Evolutionary conservation across 2,329 filamentous ascomycete species (phyloP).

Genomic region (Neoarthrinium moseri): DNA sequence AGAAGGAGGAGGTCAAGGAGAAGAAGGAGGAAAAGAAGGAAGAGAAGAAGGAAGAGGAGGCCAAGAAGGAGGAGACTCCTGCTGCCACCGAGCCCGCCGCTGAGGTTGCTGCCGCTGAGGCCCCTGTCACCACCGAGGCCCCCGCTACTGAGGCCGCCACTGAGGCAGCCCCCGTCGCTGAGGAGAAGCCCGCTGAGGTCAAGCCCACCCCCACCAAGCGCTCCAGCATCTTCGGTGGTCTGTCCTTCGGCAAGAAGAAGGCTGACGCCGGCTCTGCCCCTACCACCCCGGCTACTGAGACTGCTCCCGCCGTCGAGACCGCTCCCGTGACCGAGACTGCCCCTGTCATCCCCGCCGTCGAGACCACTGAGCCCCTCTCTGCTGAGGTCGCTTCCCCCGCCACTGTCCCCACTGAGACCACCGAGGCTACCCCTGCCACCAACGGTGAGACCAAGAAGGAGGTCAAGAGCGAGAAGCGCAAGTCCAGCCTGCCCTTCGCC

Average conservation of each 20-base stretch:
- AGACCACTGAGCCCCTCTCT: constrained; percentile 55
- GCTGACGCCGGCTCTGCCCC: constrained; percentile 45
- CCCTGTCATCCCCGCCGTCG: constrained; percentile 59
- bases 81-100: constrained; percentile 24
- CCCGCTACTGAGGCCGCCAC: constrained; percentile 29
- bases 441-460: constrained; percentile 60
- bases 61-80: constrained; percentile 33
- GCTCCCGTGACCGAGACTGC: constrained; percentile 47
- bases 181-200: constrained; percentile 33
- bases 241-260: constrained; percentile 59
- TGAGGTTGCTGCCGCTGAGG: constrained; percentile 28
- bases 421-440: constrained; percentile 43
- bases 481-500: constrained; percentile 73
- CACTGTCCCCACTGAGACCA: constrained; percentile 45
- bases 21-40: constrained; percentile 43
- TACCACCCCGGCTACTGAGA: constrained; percentile 42
- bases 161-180: constrained; percentile 28
- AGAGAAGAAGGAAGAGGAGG: constrained; percentile 39
- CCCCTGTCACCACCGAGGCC: constrained; percentile 32
- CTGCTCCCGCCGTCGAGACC: constrained; percentile 28
- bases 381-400: constrained; percentile 51
- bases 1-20: constrained; percentile 51
- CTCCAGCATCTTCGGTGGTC: constrained; percentile 55
- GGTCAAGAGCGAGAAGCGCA: constrained; percentile 74
- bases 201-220: constrained; percentile 54